Evolutionary conservation across 495 filamentous ascomycete genomes (phyloP).

Genomic region (Tuber magnatum): DNA sequence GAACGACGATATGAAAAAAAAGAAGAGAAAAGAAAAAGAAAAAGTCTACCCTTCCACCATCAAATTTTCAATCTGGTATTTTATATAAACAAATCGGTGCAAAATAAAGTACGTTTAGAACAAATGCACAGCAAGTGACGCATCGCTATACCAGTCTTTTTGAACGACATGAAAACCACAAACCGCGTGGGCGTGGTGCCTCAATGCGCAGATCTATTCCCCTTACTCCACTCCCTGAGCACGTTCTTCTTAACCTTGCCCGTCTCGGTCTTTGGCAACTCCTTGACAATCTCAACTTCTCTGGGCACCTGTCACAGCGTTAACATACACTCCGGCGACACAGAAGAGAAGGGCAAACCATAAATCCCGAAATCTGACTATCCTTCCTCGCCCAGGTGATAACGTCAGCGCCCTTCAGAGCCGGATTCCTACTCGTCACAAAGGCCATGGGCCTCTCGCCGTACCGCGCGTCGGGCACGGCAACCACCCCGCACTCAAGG

Average conservation of each 20-base stretch:
- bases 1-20: neutral
- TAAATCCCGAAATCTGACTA: conserved; percentile 79
- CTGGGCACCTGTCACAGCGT: conserved; percentile 52
- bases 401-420: conserved; percentile 59
- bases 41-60: neutral
- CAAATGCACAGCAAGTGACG: neutral
- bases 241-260: conserved; percentile 97
- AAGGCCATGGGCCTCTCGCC: conserved; percentile 93
- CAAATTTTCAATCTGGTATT: neutral
- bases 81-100: neutral
- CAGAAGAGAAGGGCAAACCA: conserved; percentile 46
- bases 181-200: neutral
- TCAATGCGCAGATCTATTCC: conserved; percentile 27
- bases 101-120: neutral
- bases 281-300: conserved; percentile 79
- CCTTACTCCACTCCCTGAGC: conserved; percentile 76
- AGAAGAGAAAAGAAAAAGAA: neutral
- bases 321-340: neutral
- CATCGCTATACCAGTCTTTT: neutral
- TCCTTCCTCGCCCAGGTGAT: conserved; percentile 77
- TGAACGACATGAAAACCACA: neutral
- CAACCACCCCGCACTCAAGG: conserved; percentile 83
- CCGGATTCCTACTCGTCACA: conserved; percentile 57
- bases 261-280: conserved; percentile 93
- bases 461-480: conserved; percentile 86